A percentile compares a stretch with the other conserved stretches of the same genome.
Conservation (phyloP, 129 eudicot species). For the Deinandra increscens region DNA sequence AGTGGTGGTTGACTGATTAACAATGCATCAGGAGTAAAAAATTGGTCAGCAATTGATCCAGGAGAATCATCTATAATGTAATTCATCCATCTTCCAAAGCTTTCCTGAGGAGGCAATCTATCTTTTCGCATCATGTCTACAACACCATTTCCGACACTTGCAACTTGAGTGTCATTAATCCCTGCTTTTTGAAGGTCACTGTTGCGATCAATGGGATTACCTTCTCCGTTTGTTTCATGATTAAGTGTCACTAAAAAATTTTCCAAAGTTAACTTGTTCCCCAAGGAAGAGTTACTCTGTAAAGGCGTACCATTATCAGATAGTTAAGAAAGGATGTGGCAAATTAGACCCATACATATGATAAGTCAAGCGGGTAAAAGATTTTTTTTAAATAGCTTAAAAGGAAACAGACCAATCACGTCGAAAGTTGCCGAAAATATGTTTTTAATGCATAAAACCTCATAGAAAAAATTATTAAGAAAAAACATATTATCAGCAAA, state of each 20-base stretch:
- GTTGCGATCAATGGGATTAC: conserved; percentile 20
- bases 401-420: background rate
- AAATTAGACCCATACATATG: background rate
- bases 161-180: conserved; percentile 29
- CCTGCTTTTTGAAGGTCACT: conserved; percentile 31
- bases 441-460: background rate
- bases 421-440: background rate
- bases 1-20: conserved; percentile 35
- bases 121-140: conserved; percentile 39
- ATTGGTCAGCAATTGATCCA: conserved; percentile 43
- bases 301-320: conserved; percentile 10
- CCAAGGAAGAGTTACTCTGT: conserved; percentile 35
- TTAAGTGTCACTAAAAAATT: conserved; percentile 15
- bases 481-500: background rate
- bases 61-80: conserved; percentile 66
- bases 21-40: conserved; percentile 43
- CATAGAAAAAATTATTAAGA: background rate
- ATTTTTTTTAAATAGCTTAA: background rate
- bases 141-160: conserved; percentile 29
- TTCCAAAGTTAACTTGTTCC: conserved; percentile 32
- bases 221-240: conserved; percentile 32
- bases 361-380: conserved; percentile 3
- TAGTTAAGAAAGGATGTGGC: conserved; percentile 2
- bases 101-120: conserved; percentile 59
- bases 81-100: conserved; percentile 81